Base-by-base conservation (phyloP, 192 early-diverging fungal species). In the Coemansia umbellata region DNA sequence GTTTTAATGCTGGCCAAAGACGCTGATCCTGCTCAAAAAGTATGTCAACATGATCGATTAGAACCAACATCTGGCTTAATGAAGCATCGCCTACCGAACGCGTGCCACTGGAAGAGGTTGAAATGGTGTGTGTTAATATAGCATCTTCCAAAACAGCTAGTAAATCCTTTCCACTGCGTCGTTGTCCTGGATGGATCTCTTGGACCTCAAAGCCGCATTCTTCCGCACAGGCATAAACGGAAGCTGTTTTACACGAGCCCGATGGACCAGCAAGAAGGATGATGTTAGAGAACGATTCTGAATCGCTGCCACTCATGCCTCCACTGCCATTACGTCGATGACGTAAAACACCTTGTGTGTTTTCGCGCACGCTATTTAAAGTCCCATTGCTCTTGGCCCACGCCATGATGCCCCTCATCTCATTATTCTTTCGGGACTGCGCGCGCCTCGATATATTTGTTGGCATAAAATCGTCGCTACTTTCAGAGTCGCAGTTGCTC, bases 31-130 rank as follows among this genome's bases (percentile, higher is more conserved):
- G 81, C 28, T 91, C 87, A 79, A 84, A 91, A 5, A 91, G 54
- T 10, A 91, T 67, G 56, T 94, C 91, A 1, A 85, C 85, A 27
- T 94, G 86, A 56, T 94, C 91, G 21, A 94, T 70, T n/a, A 94
- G 63, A 18, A 94, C 81, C 28, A 94, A 61, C 49, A 84, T 78
- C 44, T 88, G 84, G 50, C 54, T 77, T 36, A 66, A 50, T 7
- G 50, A 13, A 1, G 45, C 28, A 14, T 19, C 50, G 17, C 43
- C 53, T 1, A 47, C 31, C 11, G 19, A n/a, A 15, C 31, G 21
- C 13, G 45, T 14, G 26, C 40, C 41, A 2, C 51, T 45, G 3
- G 62, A 28, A 3, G 66, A 37, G 6, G 41, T 36, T 1, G 51
- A n/a, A 37, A 93, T 85, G n/a, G 77, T 80, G 44, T 94, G 91